phyloP scores from a whole-genome alignment of 139 green algal species.

The Coelastrella sp. region DNA sequence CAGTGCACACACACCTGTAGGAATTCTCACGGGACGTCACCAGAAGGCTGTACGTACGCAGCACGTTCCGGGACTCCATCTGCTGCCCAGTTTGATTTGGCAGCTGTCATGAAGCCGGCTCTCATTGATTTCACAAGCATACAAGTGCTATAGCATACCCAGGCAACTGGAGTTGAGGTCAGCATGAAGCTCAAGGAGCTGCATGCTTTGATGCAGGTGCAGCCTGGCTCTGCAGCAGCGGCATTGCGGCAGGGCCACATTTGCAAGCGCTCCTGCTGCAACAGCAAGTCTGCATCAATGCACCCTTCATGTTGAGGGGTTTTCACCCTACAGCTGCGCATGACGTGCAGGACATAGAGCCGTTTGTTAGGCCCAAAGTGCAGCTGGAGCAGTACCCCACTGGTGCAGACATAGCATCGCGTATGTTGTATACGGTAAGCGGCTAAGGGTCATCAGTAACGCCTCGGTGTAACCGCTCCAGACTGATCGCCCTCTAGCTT shows the following conservation, averaged over 20 bases:
- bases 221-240: background rate
- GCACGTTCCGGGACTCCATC: no score
- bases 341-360: conserved; percentile 73
- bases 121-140: no score
- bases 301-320: no score
- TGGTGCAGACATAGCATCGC: conserved; percentile 83
- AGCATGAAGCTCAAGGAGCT: conserved; percentile 92
- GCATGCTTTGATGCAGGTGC: conserved; percentile 82
- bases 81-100: no score
- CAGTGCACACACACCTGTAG: no score
- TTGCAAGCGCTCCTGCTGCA: background rate
- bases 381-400: conserved; percentile 97
- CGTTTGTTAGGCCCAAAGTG: conserved; percentile 85
- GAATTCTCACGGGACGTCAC: no score
- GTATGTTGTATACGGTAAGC: conserved; percentile 87
- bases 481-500: no score
- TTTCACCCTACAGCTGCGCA: background rate
- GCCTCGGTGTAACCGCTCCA: no score
- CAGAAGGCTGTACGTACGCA: no score
- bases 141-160: background rate
- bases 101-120: no score
- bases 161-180: background rate
- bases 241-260: background rate
- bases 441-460: background rate
- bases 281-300: no score